Conservation (phyloP, 805 yeast genomes). For the Cyberlindnera americana region DNA sequence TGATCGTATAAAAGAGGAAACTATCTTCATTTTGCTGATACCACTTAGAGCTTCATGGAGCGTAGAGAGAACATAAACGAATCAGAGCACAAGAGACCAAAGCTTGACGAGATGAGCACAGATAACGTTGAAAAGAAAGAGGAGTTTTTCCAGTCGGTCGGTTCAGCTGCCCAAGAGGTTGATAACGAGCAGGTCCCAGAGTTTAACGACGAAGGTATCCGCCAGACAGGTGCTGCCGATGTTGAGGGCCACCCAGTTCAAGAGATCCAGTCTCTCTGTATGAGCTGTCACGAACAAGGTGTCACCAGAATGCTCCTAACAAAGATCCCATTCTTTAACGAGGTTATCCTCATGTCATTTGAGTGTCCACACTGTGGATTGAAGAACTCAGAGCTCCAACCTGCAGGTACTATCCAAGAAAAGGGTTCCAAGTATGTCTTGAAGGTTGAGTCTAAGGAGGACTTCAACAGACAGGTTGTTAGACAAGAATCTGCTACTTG, state of each 20-base stretch:
- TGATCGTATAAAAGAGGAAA: no score
- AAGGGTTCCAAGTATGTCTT: conserved; percentile 76
- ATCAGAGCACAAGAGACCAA: conserved; percentile 16
- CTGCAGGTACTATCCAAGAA: conserved; percentile 90
- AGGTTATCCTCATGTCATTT: conserved; percentile 90
- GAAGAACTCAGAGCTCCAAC: conserved; percentile 88
- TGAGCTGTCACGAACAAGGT: conserved; percentile 91
- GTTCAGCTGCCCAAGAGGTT: conserved; percentile 51
- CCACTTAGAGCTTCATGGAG: not conserved
- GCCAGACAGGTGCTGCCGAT: conserved; percentile 73
- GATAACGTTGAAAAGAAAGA: conserved; percentile 29
- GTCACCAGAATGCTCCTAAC: conserved; percentile 80
- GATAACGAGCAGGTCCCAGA: conserved; percentile 27
- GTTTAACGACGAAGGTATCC: conserved; percentile 41
- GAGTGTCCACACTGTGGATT: conserved; percentile 94
- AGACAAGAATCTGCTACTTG: conserved; percentile 85
- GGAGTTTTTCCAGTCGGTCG: conserved; percentile 54
- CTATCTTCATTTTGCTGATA: not conserved
- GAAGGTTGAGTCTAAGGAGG: conserved; percentile 63
- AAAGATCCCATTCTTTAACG: conserved; percentile 86
- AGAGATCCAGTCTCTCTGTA: conserved; percentile 91
- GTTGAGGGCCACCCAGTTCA: conserved; percentile 92
- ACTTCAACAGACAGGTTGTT: conserved; percentile 86
- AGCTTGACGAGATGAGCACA: conserved; percentile 14
- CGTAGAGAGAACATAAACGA: not conserved